Evolutionary conservation across 2,329 filamentous ascomycete species (phyloP).

Genomic region (Ophiostoma australiae): DNA sequence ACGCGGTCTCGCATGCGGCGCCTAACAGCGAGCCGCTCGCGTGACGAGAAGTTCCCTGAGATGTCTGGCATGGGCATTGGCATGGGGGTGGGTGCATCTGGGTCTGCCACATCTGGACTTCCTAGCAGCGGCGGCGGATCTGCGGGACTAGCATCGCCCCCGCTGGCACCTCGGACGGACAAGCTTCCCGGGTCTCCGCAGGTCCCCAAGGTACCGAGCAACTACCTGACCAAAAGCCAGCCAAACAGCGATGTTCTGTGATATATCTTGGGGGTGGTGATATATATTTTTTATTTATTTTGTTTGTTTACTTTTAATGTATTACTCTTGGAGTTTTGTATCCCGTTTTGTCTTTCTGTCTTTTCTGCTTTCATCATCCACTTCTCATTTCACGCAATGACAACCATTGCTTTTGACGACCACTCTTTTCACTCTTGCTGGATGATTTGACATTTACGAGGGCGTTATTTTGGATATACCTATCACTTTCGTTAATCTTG

Average conservation of each 20-base stretch:
- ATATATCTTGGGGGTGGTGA: background rate
- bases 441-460: conserved; percentile 4
- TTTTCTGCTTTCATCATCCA: conserved; percentile 8
- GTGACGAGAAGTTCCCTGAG: conserved; percentile 33
- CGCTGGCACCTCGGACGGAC: background rate
- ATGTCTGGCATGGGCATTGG: conserved; percentile 17
- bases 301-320: background rate
- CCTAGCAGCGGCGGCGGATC: background rate
- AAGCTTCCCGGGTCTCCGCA: conserved; percentile 25
- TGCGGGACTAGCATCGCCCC: conserved; percentile 15
- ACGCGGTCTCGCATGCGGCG: conserved; percentile 57
- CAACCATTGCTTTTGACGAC: background rate
- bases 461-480: conserved; percentile 12
- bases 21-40: conserved; percentile 53
- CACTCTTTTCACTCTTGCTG: background rate
- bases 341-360: background rate
- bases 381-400: background rate
- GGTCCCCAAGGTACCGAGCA: conserved; percentile 31
- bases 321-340: background rate
- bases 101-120: background rate
- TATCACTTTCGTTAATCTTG: conserved; percentile 6
- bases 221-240: conserved; percentile 29
- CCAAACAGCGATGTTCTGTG: conserved; percentile 28
- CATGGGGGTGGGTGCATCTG: background rate
- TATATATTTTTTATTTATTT: too few species aligned